Evolutionary conservation across 148 eudicot genomes (phyloP), one percentile per base, ranked within the genome.

Genomic region (Rheum nobile): DNA sequence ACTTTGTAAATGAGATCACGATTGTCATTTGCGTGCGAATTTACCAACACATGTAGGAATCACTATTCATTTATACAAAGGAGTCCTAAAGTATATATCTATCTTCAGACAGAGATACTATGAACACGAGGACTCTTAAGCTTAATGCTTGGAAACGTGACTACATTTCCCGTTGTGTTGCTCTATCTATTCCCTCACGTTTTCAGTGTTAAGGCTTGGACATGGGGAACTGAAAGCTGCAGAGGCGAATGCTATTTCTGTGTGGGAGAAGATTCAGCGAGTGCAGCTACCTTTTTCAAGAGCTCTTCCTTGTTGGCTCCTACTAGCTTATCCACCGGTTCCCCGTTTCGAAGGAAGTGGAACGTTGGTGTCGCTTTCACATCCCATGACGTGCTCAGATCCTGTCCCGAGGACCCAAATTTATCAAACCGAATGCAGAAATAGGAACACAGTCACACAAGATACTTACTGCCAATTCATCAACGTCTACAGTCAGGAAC

Each of bases 341-440:
- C 77, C 35, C 97, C 97, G 43, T 79, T 79, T 87, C 81, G 83
- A 31, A 91, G 82, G 68, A 91, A 88, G 75, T 84, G 86, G 81
- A 91, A 89, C 1, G 91, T 87, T 76, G 96, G 97, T 19, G 93
- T 87, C 44, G 96, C 96, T 83, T 86, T 90, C 10, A 90, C 84
- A 74, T 90, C 96, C 90, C 90, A 90, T 48, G 87, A 83, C 38
- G 83, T 81, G 75, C 93, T 80, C 13, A 89, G 85, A 39, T 91
- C 97, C 97, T 91, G 83, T 38, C 44, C 38, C 2, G 76, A 76
- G 32, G 31, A 39, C 11, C 34, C 67, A 75, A 24, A 31, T 16
- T 59, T 50, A 34, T 63, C 76, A 9, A 44, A 32, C n/a, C n/a
- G n/a, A n/a, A n/a, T n/a, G n/a, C n/a, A n/a, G n/a, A n/a, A n/a